phyloP scores from a whole-genome alignment of 78 protist genomes.

The Emiliania huxleyi region DNA sequence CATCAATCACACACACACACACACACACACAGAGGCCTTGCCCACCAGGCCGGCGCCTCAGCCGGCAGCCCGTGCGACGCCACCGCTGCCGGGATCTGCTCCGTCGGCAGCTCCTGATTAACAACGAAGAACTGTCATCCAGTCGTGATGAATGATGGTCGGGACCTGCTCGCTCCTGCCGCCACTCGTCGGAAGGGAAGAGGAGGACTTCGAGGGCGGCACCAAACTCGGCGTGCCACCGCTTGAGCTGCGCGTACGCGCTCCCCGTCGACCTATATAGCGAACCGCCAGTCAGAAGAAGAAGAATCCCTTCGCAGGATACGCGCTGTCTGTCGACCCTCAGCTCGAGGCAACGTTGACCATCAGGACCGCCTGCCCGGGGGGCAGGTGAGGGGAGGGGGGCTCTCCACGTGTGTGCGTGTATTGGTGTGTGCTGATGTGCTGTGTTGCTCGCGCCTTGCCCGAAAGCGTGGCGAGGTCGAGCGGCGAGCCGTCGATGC shows the following conservation, averaged over 20 bases:
- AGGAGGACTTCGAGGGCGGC: background rate
- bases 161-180: no score
- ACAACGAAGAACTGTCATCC: no score
- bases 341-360: background rate
- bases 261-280: no score
- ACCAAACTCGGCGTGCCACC: background rate
- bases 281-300: no score
- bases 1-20: no score
- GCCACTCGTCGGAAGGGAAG: background rate
- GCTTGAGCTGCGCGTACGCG: background rate
- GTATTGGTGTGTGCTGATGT: no score
- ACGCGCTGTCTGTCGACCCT: background rate
- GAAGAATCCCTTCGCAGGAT: no score
- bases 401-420: no score
- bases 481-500: background rate
- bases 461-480: background rate
- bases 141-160: no score
- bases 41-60: background rate
- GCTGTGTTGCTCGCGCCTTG: no score
- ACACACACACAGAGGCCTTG: background rate
- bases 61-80: background rate
- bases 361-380: background rate
- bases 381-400: no score
- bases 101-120: background rate
- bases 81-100: background rate